Base-by-base conservation (phyloP, 2,329 filamentous ascomycete species). In the Metarhizium anisopliae region DNA sequence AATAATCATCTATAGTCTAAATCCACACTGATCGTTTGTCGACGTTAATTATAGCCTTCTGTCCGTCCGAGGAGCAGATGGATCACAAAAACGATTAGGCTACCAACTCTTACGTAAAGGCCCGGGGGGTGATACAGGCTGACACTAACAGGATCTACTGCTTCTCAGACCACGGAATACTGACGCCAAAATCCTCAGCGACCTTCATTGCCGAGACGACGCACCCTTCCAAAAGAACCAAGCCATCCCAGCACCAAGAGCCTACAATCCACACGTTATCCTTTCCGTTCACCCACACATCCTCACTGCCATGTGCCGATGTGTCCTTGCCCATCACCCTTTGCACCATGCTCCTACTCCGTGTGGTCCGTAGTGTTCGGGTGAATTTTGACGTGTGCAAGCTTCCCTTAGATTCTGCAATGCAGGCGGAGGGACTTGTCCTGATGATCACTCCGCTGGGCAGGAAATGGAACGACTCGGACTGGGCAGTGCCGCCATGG, bases 201-300 rank as follows among this genome's bases (percentile, higher is more conserved):
- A 84, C 71, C 38, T 75, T 71, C 73, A 80, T 79, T 1, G 82
- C 80, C 7, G 81, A 84, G 2, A 81, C 72, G 3, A 84, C 70
- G 55, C 82, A 85, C 1, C 82, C 82, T 63, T 84, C 82, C 3
- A 85, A 65, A 16, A 85, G 60, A 1, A 85, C 80, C 80, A 85
- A 81, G 2, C 82, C 82, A 64, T 85, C 82, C 81, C 81, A 84
- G 60, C 81, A 85, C 82, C 81, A 85, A 0, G 79, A 78, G 6
- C 82, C 82, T 1, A 74, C 72, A 13, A 84, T 62, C 73, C 76
- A 84, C 0, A 85, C 75, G 45, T 75, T 73, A 7, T 74, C 72
- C 52, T 80, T 69, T 0, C 81, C 81, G 56, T 81, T 84, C 7
- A 65, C 71, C 80, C 81, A 84, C n/a, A 16, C 40, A 8, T 51